Evolutionary conservation across 345 rosid species (phyloP), one percentile per base, ranked within the genome.

Genomic region (Carallia brachiata): DNA sequence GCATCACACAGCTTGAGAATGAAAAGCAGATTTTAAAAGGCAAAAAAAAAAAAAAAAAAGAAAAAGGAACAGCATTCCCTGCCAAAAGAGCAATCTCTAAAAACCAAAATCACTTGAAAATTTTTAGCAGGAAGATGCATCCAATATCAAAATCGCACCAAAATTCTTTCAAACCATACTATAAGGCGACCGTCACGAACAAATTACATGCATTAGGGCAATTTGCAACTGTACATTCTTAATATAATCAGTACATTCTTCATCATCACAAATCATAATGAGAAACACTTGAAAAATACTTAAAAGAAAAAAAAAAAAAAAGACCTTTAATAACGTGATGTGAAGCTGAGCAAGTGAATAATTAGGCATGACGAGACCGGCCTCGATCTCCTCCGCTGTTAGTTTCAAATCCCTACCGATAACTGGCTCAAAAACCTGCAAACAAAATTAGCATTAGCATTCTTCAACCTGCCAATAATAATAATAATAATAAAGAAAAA

Each of bases 331-430:
- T 17, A 93, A 85, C 10, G 67, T 75, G 58, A 88, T 81, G 81
- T 91, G 98, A 68, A 91, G 94, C 79, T 74, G 85, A 71, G 89
- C 86, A 67, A 85, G 78, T 23, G 77, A 75, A 34, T 61, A 53
- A 67, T 83, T 79, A 13, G 90, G 87, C 65, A 75, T 75, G 36
- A 91, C 65, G 48, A 91, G 87, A 69, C 89, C 96, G 52, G 48
- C 74, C 82, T 93, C 97, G 19, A 93, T 80, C 53, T 88, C 93
- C 60, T 91, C 98, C 9, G 89, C 89, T 5, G 92, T 77, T 55
- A 91, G 34, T 84, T 85, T 91, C 80, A 87, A 48, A 67, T 81
- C 85, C 7, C 58, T 76, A 54, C 74, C 89, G 18, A 93, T 53
- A 55, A 91, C 81, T 17, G 91, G 85, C 83, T 76, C 83, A 70